Evolutionary conservation across 257 asterid genomes (phyloP), one percentile per base, ranked within the genome.

Genomic region (Nyctanthes arbortristis): DNA sequence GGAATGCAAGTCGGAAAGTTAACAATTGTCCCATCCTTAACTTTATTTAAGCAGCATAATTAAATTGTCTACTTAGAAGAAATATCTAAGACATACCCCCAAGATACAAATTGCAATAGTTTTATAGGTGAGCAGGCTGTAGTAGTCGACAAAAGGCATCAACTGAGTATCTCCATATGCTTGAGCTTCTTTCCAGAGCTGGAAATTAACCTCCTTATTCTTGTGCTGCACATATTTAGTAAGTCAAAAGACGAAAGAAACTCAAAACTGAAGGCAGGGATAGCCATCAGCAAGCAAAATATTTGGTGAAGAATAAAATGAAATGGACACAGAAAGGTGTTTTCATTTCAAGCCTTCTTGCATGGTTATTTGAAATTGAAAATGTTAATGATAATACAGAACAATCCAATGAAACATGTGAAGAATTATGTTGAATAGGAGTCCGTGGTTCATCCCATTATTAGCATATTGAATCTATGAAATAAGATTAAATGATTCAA

Each of bases 141-240:
- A 93, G 77, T 89, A 89, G 80, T 93, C 99, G 58, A 93, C 91
- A 67, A 91, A 91, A 33, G 99, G 99, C 93, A 93, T 89, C 87
- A 93, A 68, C 77, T 93, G 99, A 78, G 91, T 73, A 75, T 93
- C 99, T 67, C 90, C 91, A 40, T 89, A 91, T 32, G 82, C 81
- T 71, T 84, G 73, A 69, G 93, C 89, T 82, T 93, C 99, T 79
- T 76, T 89, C 99, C 99, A 93, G 25, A 93, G 84, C 77, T 82
- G 86, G 65, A 75, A 82, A 83, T 93, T 93, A 72, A 93, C 99
- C 67, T 84, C 89, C 65, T 64, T 81, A 73, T 86, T 93, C 90
- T 81, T 91, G 83, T 91, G 89, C 97, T 93, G 89, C 85, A 84
- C 66, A 61, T 69, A 22, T 30, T 61, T 28, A 63, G 54, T 66